phyloP scores from a whole-genome alignment of 106 monocot species.

The Dendrobium chrysotoxum region DNA sequence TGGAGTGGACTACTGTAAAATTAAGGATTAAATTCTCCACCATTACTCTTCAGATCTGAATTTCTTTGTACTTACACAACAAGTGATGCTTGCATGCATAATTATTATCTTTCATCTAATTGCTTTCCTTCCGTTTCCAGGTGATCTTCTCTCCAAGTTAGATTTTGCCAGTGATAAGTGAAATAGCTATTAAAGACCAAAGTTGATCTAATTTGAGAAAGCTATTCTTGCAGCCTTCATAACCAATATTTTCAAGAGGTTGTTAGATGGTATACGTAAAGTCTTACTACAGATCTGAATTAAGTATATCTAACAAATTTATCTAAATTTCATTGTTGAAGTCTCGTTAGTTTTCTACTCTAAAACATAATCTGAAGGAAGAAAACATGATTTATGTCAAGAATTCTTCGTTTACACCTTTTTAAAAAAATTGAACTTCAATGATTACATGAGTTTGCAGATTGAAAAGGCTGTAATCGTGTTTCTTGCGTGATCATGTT shows the following conservation, averaged over 20 bases:
- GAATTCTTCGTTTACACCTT: neutral
- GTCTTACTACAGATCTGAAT: neutral
- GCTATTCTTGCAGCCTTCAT: neutral
- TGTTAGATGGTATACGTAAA: neutral
- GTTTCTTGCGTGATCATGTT: neutral
- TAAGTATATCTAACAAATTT: neutral
- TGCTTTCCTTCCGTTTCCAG: neutral
- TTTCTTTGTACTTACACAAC: neutral
- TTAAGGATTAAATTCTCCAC: neutral
- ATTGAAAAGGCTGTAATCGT: neutral
- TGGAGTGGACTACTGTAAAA: neutral
- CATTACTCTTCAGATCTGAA: neutral
- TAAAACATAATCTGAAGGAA: neutral
- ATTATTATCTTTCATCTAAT: neutral
- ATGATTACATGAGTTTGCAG: neutral
- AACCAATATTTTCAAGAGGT: neutral
- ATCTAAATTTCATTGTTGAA: neutral
- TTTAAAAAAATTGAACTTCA: neutral
- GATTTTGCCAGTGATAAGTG: too few relatives aligned
- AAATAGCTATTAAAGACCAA: neutral
- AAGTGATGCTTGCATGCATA: neutral
- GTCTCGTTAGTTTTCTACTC: neutral
- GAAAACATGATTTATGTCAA: neutral
- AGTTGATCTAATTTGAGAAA: neutral
- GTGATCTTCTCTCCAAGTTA: too few relatives aligned